A percentile compares a stretch with the other conserved stretches of the same genome.
phyloP scores from a whole-genome alignment of 1,284 basidiomycete species.

The Irpex sp. region DNA sequence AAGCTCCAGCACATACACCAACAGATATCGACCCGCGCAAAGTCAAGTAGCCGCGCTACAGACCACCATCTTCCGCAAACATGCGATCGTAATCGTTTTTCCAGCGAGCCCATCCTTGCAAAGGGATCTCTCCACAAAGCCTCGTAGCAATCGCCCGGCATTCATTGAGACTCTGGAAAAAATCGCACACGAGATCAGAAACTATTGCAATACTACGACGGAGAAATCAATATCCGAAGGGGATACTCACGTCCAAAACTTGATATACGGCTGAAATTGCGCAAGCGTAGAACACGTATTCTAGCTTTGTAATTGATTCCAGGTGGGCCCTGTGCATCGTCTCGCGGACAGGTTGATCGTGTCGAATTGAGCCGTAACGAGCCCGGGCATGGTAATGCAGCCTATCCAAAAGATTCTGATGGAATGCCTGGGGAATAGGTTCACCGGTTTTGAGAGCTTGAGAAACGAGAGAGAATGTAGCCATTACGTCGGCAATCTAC shows the following conservation, averaged over 20 bases:
- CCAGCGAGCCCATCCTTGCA: constrained; percentile 43
- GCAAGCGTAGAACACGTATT: constrained; percentile 45
- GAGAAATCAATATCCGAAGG: neutral
- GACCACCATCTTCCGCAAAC: neutral
- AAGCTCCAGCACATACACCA: too few species aligned
- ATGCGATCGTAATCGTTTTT: constrained; percentile 25
- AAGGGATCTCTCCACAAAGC: constrained; percentile 45
- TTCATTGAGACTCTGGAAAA: constrained; percentile 39
- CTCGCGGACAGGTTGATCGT: constrained; percentile 4
- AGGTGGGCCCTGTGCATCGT: constrained; percentile 24
- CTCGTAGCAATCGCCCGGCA: constrained; percentile 36
- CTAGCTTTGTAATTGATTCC: constrained; percentile 29
- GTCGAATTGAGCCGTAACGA: neutral
- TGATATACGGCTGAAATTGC: constrained; percentile 43
- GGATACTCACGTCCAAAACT: constrained; percentile 35
- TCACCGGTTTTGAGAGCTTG: constrained; percentile 45
- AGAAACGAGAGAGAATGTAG: constrained; percentile 40
- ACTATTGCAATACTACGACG: too few species aligned
- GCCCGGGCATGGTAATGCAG: constrained; percentile 38
- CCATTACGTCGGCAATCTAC: constrained; percentile 44
- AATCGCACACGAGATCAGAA: neutral
- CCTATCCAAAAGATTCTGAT: constrained; percentile 39
- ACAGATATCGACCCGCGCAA: too few species aligned
- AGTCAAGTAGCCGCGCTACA: neutral
- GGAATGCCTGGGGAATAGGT: constrained; percentile 43